Conservation (phyloP, 805 yeast genomes). For the Wickerhamiella azymoides region DNA sequence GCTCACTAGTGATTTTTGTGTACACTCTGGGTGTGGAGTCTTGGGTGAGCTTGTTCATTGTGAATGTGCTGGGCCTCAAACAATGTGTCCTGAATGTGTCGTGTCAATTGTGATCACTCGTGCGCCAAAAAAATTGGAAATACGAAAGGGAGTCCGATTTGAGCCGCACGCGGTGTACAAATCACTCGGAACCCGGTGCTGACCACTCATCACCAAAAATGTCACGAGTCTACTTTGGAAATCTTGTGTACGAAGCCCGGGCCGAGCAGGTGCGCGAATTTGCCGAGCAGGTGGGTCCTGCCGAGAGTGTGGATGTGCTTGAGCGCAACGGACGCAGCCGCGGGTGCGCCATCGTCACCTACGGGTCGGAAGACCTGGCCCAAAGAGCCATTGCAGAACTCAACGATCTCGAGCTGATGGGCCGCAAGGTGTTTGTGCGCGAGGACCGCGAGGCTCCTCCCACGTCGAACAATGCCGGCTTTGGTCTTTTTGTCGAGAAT, state of each 20-base stretch:
- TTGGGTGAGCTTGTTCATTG: no score
- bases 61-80: no score
- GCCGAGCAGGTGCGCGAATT: slow-evolving; percentile 30
- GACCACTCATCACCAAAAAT: background rate
- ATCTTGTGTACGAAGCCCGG: slow-evolving; percentile 27
- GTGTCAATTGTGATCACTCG: no score
- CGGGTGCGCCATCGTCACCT: slow-evolving; percentile 58
- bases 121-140: no score
- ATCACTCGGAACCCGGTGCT: background rate
- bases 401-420: slow-evolving; percentile 50
- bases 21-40: no score
- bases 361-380: slow-evolving; percentile 48
- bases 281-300: slow-evolving; percentile 39
- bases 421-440: slow-evolving; percentile 76
- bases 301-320: slow-evolving; percentile 72
- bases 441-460: slow-evolving; percentile 42
- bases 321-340: slow-evolving; percentile 60
- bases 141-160: no score
- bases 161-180: background rate
- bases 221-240: slow-evolving; percentile 30
- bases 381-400: slow-evolving; percentile 53
- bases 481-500: slow-evolving; percentile 51
- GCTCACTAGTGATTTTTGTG: slow-evolving; percentile 10
- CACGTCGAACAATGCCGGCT: background rate
- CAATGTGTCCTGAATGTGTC: no score